phyloP scores from a whole-genome alignment of 345 rosid species.

The Brassica napus region Da-Ae NC_063437.1:21461001-21461500 shows the following conservation, averaged over 20 bases:
- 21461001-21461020: neutral
- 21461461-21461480: neutral
- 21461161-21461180: conserved; percentile 25
- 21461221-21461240: conserved; percentile 13
- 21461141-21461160: neutral
- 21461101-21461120: conserved; percentile 3
- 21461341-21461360: conserved; percentile 21
- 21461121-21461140: neutral
- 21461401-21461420: conserved; percentile 12
- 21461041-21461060: neutral
- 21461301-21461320: conserved; percentile 5
- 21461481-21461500: neutral
- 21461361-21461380: neutral
- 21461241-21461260: conserved; percentile 34
- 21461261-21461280: neutral
- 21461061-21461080: conserved; percentile 20
- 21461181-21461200: conserved; percentile 9
- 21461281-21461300: neutral
- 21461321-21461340: neutral
- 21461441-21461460: conserved; percentile 1
- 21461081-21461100: conserved; percentile 3
- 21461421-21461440: conserved; percentile 2
- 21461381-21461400: conserved; percentile 37
- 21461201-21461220: conserved; percentile 7
- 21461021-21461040: neutral